phyloP scores from a whole-genome alignment of 2,329 filamentous ascomycete genomes.

The Fusarium sp. region DNA sequence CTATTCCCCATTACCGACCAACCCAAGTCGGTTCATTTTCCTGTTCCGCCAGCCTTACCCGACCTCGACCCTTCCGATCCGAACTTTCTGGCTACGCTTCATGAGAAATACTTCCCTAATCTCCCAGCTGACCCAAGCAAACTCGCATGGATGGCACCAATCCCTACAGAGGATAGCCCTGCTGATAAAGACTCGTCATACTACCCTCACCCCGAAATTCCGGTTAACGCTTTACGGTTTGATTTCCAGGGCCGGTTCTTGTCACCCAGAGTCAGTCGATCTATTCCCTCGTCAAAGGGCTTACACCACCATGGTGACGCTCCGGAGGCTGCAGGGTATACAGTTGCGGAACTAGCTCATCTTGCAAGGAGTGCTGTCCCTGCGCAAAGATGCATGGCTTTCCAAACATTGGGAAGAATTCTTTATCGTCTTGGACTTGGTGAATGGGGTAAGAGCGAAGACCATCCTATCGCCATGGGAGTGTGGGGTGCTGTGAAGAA shows the following conservation, averaged over 20 bases:
- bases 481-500: conserved; percentile 86
- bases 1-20: conserved; percentile 57
- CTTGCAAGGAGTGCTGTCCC: conserved; percentile 85
- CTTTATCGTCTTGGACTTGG: conserved; percentile 84
- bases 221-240: conserved; percentile 84
- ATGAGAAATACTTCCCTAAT: conserved; percentile 92
- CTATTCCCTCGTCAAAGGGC: conserved; percentile 80
- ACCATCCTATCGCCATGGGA: conserved; percentile 75
- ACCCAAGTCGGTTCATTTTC: conserved; percentile 69
- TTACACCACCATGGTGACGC: conserved; percentile 94
- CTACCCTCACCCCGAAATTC: conserved; percentile 79
- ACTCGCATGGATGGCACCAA: conserved; percentile 88
- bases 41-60: conserved; percentile 64
- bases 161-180: conserved; percentile 71
- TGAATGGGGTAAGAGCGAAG: conserved; percentile 69
- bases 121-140: conserved; percentile 86
- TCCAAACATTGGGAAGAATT: conserved; percentile 88
- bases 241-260: conserved; percentile 86
- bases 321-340: conserved; percentile 94
- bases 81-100: conserved; percentile 84
- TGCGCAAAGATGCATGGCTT: conserved; percentile 89
- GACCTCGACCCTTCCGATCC: conserved; percentile 86
- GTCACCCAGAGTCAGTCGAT: conserved; percentile 77
- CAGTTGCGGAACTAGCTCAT: conserved; percentile 84
- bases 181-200: conserved; percentile 81